Percentiles rank a stretch among this genome's conserved stretches.
These are phyloP conservation scores for Stachybotrys chartarum DNA, from an alignment of 2,329 filamentous ascomycete genomes.

Conservation along the genomic window DNA sequence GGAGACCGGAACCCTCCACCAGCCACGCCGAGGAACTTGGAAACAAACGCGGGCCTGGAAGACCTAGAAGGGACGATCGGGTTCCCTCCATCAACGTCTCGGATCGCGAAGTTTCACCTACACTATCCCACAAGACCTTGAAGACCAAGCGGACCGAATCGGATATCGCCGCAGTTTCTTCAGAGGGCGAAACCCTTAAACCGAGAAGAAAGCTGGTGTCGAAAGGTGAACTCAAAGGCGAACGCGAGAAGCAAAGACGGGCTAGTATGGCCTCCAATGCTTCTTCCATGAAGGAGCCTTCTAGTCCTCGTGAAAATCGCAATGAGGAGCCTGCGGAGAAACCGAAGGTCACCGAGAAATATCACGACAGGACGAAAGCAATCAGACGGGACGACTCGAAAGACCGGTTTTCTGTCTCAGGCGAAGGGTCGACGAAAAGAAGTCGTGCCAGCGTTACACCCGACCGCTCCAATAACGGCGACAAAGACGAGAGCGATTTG, in stretches of 20 bases:
- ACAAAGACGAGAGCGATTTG: conserved; percentile 45
- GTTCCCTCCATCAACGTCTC: conserved; percentile 38
- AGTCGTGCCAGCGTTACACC: conserved; percentile 54
- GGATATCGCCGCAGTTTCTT: conserved; percentile 44
- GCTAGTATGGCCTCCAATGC: conserved; percentile 50
- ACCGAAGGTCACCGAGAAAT: conserved; percentile 42
- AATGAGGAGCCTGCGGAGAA: conserved; percentile 44
- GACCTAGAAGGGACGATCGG: conserved; percentile 49
- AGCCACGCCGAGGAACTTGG: conserved; percentile 39
- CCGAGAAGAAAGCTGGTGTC: conserved; percentile 57
- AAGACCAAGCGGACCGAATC: conserved; percentile 49
- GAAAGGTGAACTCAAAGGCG: conserved; percentile 53
- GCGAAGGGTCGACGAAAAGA: conserved; percentile 49
- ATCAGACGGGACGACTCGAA: conserved; percentile 55
- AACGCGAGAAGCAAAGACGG: conserved; percentile 51
- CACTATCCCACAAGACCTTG: conserved; percentile 35
- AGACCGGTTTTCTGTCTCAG: conserved; percentile 42
- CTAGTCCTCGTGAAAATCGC: conserved; percentile 43
- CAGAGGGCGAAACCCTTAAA: conserved; percentile 51
- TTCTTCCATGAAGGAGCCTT: conserved; percentile 44
- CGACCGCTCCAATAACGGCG: conserved; percentile 40
- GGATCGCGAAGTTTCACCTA: conserved; percentile 47
- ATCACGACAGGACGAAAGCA: conserved; percentile 53
- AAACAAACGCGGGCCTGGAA: conserved; percentile 43
- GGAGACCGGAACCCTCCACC: conserved; percentile 33